Evolutionary conservation across 73 alveolate genomes (phyloP).

Genomic region (Paramecium sexaurelia): DNA sequence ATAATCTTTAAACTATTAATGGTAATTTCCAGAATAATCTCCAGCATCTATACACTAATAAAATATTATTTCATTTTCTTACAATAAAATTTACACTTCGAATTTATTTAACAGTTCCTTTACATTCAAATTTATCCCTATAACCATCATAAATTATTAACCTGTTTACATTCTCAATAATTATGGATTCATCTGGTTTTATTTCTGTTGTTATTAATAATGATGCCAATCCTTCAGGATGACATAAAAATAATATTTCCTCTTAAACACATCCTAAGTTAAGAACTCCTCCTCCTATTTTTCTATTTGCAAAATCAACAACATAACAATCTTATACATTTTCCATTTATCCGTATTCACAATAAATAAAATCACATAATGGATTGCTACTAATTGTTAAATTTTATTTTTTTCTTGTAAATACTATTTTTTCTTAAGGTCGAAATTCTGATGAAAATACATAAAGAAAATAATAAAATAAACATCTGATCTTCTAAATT

Average conservation of each 20-base stretch:
- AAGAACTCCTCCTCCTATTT: conserved; percentile 96
- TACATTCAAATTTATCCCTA: conserved; percentile 71
- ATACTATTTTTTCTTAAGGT: neutral
- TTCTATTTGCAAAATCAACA: conserved; percentile 93
- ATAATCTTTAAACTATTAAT: neutral
- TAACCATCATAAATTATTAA: conserved; percentile 83
- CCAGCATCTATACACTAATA: conserved; percentile 66
- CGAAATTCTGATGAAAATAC: neutral
- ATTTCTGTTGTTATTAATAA: conserved; percentile 82
- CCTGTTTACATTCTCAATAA: conserved; percentile 81
- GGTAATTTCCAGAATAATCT: neutral
- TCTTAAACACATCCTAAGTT: conserved; percentile 91
- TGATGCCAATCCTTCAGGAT: conserved; percentile 84
- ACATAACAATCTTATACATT: conserved; percentile 66
- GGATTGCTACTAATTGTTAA: neutral
- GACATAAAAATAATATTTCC: conserved; percentile 87
- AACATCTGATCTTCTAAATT: conserved; percentile 31
- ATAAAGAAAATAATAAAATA: neutral
- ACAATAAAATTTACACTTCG: neutral
- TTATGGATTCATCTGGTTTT: conserved; percentile 88
- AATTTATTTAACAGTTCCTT: conserved; percentile 67
- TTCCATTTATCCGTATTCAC: conserved; percentile 61
- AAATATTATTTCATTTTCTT: neutral
- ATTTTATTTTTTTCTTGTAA: neutral
- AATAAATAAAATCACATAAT: neutral